A percentile compares a stretch with the other conserved stretches of the same genome.
phyloP scores from a whole-genome alignment of 1,139 yeast species.

The Saccharomyces uvarum region DNA sequence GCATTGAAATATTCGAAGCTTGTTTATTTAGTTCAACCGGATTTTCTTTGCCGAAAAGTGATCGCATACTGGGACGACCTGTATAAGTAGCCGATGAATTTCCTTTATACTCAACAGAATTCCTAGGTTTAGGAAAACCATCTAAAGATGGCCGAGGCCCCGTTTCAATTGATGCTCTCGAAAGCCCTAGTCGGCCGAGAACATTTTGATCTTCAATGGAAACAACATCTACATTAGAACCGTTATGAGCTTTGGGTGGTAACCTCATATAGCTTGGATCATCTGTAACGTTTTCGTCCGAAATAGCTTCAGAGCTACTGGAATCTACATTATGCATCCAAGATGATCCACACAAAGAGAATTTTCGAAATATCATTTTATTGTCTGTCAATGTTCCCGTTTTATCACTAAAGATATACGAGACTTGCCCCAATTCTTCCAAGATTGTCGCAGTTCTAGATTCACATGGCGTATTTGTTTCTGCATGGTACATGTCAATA shows the following conservation, averaged over 20 bases:
- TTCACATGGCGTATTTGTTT: conserved; percentile 83
- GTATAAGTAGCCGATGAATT: conserved; percentile 35
- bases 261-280: conserved; percentile 7
- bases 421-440: conserved; percentile 95
- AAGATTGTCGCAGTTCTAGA: conserved; percentile 92
- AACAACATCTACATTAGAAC: conserved; percentile 17
- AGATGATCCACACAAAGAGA: conserved; percentile 78
- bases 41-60: conserved; percentile 19
- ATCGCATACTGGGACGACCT: conserved; percentile 51
- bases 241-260: conserved; percentile 6
- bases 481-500: conserved; percentile 86
- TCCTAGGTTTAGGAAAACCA: conserved; percentile 11
- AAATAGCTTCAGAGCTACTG: conserved; percentile 9
- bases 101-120: conserved; percentile 36
- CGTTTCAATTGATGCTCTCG: conserved; percentile 2
- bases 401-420: conserved; percentile 89
- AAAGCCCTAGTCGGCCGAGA: conserved; percentile 9
- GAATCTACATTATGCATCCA: conserved; percentile 74
- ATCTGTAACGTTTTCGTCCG: conserved; percentile 6
- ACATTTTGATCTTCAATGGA: conserved; percentile 16
- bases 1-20: conserved; percentile 26
- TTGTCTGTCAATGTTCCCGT: conserved; percentile 96
- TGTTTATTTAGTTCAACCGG: conserved; percentile 35
- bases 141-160: background rate
- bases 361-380: conserved; percentile 75